Evolutionary conservation across 306 rosid genomes (phyloP).

Genomic region (Fragaria ananassa): DNA sequence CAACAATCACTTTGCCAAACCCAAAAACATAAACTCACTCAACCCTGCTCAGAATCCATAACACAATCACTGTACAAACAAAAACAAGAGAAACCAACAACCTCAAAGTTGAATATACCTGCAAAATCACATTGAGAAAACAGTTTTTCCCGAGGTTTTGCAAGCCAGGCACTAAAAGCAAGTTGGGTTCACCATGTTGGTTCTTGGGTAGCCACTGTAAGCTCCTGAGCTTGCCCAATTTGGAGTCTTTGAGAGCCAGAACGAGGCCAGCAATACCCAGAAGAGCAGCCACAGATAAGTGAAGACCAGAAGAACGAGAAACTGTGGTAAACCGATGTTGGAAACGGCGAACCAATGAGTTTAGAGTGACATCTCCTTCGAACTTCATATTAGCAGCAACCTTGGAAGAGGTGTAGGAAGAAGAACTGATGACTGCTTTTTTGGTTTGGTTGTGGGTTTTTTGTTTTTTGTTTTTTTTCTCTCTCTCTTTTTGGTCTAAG

Average conservation of each 20-base stretch:
- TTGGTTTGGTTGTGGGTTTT: too few species aligned
- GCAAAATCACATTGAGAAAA: constrained; percentile 79
- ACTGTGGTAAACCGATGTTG: constrained; percentile 26
- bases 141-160: constrained; percentile 80
- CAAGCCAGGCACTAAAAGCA: constrained; percentile 59
- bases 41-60: background rate
- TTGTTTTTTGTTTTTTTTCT: too few species aligned
- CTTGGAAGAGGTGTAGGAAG: background rate
- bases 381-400: constrained; percentile 21
- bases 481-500: too few species aligned
- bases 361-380: constrained; percentile 21
- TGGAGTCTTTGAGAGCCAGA: constrained; percentile 42
- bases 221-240: constrained; percentile 28
- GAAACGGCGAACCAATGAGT: constrained; percentile 31
- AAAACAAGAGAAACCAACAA: constrained; percentile 1
- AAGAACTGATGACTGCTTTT: too few species aligned
- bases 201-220: constrained; percentile 33
- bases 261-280: constrained; percentile 45
- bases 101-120: constrained; percentile 39
- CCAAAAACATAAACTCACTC: background rate
- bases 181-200: constrained; percentile 20
- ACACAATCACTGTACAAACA: background rate
- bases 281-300: constrained; percentile 39
- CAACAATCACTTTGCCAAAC: background rate
- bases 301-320: constrained; percentile 30